phyloP scores from a whole-genome alignment of 1,284 basidiomycete genomes.

The Amylostereum chailletii region DNA sequence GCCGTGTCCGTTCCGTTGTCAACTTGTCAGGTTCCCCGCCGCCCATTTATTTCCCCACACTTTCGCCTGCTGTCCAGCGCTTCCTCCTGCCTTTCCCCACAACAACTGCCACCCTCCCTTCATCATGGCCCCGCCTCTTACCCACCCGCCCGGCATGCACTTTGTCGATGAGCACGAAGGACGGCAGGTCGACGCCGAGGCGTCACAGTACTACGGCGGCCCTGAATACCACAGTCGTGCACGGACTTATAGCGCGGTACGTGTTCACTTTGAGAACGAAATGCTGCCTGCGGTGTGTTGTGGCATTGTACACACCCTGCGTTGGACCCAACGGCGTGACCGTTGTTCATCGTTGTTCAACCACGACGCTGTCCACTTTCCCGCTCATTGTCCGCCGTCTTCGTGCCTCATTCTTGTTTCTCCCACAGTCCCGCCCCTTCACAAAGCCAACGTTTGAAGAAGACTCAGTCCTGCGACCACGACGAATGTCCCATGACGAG shows the following conservation, averaged over 20 bases:
- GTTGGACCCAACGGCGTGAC: no score
- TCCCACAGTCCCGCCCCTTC: conserved; percentile 27
- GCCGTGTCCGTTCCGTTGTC: not conserved
- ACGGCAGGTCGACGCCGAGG: conserved; percentile 54
- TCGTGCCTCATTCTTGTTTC: conserved; percentile 1
- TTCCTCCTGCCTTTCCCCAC: not conserved
- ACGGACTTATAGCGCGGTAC: conserved; percentile 78
- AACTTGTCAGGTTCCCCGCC: not conserved
- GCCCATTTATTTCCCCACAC: conserved; percentile 2
- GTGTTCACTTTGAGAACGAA: conserved; percentile 13
- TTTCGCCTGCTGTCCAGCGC: not conserved
- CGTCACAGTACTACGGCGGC: conserved; percentile 77
- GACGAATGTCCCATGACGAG: conserved; percentile 83
- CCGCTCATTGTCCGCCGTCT: not conserved
- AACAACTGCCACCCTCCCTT: not conserved
- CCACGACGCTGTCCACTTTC: no score
- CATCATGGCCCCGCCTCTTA: conserved; percentile 26
- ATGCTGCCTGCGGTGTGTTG: no score
- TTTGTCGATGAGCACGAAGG: conserved; percentile 58
- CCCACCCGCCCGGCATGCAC: conserved; percentile 52
- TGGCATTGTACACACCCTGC: no score
- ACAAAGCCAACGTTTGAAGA: conserved; percentile 70
- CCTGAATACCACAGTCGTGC: conserved; percentile 69
- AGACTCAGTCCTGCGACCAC: conserved; percentile 60
- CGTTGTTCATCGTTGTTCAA: no score